Evolutionary conservation across 306 rosid genomes (phyloP), one percentile per base, ranked within the genome.

Genomic region (Comarum palustre): DNA sequence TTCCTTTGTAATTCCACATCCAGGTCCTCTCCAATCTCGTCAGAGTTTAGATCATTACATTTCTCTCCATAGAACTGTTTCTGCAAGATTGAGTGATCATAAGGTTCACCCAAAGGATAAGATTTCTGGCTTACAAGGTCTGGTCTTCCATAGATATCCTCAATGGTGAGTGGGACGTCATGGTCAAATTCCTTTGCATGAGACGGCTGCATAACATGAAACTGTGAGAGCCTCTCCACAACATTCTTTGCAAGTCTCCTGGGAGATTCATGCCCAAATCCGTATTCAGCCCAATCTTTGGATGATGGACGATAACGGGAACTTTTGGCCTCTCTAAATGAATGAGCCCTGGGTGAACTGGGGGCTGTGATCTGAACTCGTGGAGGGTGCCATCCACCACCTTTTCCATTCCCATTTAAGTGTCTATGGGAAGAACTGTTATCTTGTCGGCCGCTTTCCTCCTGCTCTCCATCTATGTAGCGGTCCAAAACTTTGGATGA

Each of bases 381-480:
- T 20, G 97, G 99, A 48, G 99, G 97, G 65, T 82, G 91, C 88
- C 77, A 79, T 75, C 73, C 69, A 59, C 82, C 84, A 82, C 74
- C 80, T 69, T 73, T 77, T 64, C 85, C 88, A 77, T 74, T 83
- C 71, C 87, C 85, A 58, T 65, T 64, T 63, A 72, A 75, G 75
- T 74, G 79, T 58, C 82, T 82, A 64, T 84, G 88, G 38, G 84
- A 77, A 69, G 6, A 78, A 75, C 24, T 78, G 79, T 60, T 84
- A 74, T 81, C 76, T 20, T 81, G 65, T 69, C 75, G 85, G 71
- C 74, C 79, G 48, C 75, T 80, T 76, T 80, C 92, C 72, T 84
- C 86, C 71, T 87, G 97, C 79, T 94, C 99, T 72, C 96, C 97
- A 47, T 91, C 99, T 66, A 94, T 91, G 74, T 81, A 94, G 73